These are phyloP conservation scores for Albizia julibrissin DNA, from an alignment of 306 rosid genomes.

Conservation along the genomic window DNA sequence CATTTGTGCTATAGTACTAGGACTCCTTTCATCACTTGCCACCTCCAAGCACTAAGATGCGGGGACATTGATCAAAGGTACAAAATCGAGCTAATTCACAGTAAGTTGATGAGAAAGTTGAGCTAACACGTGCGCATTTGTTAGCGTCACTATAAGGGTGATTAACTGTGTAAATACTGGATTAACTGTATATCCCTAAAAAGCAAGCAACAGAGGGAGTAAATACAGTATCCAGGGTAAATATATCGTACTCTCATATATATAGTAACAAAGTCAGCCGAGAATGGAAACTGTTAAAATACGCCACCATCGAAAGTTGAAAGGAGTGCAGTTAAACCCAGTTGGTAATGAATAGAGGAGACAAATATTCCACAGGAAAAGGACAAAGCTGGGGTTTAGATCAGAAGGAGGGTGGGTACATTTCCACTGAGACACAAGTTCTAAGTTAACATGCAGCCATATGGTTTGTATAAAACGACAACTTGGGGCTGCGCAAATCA, in stretches of 20 bases:
- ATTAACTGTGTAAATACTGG: background rate
- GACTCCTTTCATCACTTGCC: background rate
- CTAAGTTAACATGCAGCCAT: background rate
- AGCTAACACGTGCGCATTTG: too few relatives aligned
- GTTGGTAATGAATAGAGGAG: background rate
- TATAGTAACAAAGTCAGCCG: background rate
- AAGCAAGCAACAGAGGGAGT: background rate
- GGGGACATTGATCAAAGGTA: too few relatives aligned
- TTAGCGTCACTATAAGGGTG: background rate
- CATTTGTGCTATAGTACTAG: background rate
- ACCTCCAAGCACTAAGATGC: too few relatives aligned
- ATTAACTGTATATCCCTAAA: background rate
- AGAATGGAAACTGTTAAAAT: background rate
- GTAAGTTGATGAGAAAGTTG: too few relatives aligned
- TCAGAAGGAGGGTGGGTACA: constrained; percentile 34
- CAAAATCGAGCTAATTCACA: too few relatives aligned
- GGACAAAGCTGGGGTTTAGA: constrained; percentile 30
- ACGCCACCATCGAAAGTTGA: background rate
- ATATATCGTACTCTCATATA: background rate
- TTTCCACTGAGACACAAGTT: constrained; percentile 28
- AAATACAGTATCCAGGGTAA: background rate
- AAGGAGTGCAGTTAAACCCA: background rate
- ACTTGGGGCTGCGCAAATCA: constrained; percentile 32
- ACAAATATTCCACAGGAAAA: constrained; percentile 17
- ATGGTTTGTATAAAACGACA: constrained; percentile 41